Percentiles rank a stretch among this genome's conserved stretches.
Conservation (phyloP, 768 basidiomycete genomes). For the Russula sp. region DNA sequence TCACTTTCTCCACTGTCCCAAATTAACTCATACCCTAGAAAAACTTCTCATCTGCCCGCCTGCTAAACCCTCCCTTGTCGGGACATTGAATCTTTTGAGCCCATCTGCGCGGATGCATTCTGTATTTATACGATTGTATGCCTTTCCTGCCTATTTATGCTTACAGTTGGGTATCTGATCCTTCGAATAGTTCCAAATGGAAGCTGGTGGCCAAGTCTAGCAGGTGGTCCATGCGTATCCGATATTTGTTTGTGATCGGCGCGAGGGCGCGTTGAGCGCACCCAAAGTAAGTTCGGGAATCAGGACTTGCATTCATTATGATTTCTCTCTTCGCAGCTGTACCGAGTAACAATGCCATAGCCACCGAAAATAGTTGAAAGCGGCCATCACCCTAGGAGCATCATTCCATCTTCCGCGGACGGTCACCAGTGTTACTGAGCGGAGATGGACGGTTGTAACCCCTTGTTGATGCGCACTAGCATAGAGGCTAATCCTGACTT, state of each 20-base stretch:
- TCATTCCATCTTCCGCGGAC: conserved; percentile 7
- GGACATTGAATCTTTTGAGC: conserved; percentile 19
- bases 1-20: conserved; percentile 10
- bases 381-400: neutral
- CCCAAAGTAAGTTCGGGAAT: conserved; percentile 11
- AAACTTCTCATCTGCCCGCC: conserved; percentile 14
- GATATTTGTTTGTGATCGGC: conserved; percentile 10
- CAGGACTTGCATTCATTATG: neutral
- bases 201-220: conserved; percentile 4
- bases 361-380: neutral
- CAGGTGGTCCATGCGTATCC: conserved; percentile 2
- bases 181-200: conserved; percentile 10
- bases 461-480: neutral
- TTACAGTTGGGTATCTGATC: conserved; percentile 17
- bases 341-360: neutral
- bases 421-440: conserved; percentile 1
- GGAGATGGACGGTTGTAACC: conserved; percentile 1
- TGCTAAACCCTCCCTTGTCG: conserved; percentile 13
- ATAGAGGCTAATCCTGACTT: conserved; percentile 8
- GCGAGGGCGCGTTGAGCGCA: conserved; percentile 3
- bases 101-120: conserved; percentile 24
- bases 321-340: neutral
- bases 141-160: conserved; percentile 22
- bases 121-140: conserved; percentile 5
- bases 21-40: conserved; percentile 22